Conservation (phyloP, 1,284 basidiomycete genomes). For the Butyriboletus appendiculatus region DNA sequence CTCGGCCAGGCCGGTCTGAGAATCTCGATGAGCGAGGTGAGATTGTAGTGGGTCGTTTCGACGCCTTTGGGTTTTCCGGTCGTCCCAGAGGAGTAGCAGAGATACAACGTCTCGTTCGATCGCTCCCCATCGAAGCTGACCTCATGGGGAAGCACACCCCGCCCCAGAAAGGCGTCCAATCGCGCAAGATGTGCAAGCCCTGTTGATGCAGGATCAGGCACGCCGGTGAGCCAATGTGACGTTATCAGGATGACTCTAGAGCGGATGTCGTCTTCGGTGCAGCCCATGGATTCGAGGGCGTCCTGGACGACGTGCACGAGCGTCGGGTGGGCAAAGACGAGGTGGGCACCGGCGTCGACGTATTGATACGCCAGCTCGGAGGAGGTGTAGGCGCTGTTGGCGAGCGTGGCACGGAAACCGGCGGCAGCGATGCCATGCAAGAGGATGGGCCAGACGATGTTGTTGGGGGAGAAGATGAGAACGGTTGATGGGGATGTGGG, state of each 20-base stretch:
- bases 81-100: conserved; percentile 72
- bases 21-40: conserved; percentile 52
- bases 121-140: conserved; percentile 50
- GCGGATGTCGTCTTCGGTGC: conserved; percentile 42
- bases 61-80: conserved; percentile 63
- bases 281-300: conserved; percentile 45
- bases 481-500: conserved; percentile 40
- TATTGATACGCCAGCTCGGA: conserved; percentile 52
- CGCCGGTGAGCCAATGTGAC: conserved; percentile 42
- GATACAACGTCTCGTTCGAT: conserved; percentile 54
- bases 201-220: conserved; percentile 31
- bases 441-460: conserved; percentile 61
- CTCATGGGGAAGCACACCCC: conserved; percentile 47
- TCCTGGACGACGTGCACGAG: conserved; percentile 47
- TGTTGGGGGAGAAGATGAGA: conserved; percentile 63
- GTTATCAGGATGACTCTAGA: conserved; percentile 49
- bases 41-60: conserved; percentile 69
- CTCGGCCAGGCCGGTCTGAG: conserved; percentile 42
- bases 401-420: conserved; percentile 50
- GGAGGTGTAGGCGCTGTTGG: conserved; percentile 47
- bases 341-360: conserved; percentile 51
- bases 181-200: conserved; percentile 31
- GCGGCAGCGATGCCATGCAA: conserved; percentile 57
- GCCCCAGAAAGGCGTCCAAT: conserved; percentile 45
- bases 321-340: conserved; percentile 56